Percentiles rank a stretch among this genome's conserved stretches.
These are phyloP conservation scores for Uromyces viciae-fabae DNA, from an alignment of 1,284 basidiomycete genomes.

Conservation along the genomic window DNA sequence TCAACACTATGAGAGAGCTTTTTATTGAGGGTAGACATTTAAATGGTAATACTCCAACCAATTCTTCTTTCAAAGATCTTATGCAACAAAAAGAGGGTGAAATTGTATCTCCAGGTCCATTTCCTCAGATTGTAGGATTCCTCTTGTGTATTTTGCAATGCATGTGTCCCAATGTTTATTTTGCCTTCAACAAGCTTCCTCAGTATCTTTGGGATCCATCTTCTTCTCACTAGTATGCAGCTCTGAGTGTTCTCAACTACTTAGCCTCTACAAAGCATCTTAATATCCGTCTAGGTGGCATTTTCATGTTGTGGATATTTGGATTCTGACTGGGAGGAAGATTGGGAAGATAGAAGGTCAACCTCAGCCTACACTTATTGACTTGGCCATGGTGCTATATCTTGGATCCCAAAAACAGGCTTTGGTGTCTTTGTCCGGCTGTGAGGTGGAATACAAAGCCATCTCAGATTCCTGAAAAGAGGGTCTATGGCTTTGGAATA, in stretches of 20 bases:
- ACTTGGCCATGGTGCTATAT: neutral
- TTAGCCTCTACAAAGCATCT: neutral
- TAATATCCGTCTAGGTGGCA: neutral
- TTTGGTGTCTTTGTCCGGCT: neutral
- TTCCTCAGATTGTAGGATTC: neutral
- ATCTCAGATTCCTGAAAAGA: neutral
- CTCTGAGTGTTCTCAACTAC: neutral
- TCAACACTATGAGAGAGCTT: neutral
- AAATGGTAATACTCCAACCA: neutral
- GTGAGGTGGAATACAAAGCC: conserved; percentile 5
- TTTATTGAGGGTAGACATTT: neutral
- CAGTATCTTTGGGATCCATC: conserved; percentile 5
- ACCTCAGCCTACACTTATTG: too few relatives aligned
- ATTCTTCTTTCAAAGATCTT: neutral
- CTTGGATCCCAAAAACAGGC: conserved; percentile 2
- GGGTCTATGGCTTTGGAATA: neutral
- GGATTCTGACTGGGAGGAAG: conserved; percentile 9
- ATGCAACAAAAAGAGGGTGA: neutral
- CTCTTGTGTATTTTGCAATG: neutral
- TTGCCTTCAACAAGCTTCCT: neutral
- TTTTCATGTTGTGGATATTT: neutral
- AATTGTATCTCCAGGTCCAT: neutral
- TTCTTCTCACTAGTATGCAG: neutral
- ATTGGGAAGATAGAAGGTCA: neutral
- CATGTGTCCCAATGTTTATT: neutral